Evolutionary conservation across 2,329 filamentous ascomycete species (phyloP).

Genomic region (Colletotrichum liriopes): DNA sequence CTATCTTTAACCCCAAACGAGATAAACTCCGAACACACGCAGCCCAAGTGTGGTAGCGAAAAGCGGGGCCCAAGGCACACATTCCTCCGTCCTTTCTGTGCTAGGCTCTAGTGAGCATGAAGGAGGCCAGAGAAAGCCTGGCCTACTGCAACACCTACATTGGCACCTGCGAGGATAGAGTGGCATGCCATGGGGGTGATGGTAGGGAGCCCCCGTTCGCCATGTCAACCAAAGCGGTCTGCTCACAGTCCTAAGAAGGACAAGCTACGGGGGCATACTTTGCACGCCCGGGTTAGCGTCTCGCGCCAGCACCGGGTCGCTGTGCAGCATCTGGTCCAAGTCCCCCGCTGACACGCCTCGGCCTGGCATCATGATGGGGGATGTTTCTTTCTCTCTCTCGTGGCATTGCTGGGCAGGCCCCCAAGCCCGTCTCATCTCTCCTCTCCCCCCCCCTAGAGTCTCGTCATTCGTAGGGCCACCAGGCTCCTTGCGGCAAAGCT

Average conservation of each 20-base stretch:
- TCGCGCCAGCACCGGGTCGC: background rate
- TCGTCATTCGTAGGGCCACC: background rate
- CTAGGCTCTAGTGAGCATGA: background rate
- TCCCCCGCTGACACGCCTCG: background rate
- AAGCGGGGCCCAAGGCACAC: conserved; percentile 14
- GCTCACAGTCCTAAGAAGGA: background rate
- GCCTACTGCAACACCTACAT: conserved; percentile 13
- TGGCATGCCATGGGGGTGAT: background rate
- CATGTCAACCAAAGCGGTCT: background rate
- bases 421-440: background rate
- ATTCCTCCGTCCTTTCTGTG: background rate
- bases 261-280: background rate
- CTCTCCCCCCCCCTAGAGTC: background rate
- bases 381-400: background rate
- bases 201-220: background rate
- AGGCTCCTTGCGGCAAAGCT: background rate
- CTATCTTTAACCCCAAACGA: conserved; percentile 41
- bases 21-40: conserved; percentile 43
- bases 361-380: background rate
- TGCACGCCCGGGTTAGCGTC: conserved; percentile 5
- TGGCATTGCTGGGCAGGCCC: background rate
- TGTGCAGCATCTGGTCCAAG: background rate
- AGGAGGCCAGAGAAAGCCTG: conserved; percentile 25
- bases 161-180: background rate
- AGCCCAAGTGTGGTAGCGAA: conserved; percentile 24